Evolutionary conservation across 331 rosid species (phyloP).

Genomic region (Quercus phellos): DNA sequence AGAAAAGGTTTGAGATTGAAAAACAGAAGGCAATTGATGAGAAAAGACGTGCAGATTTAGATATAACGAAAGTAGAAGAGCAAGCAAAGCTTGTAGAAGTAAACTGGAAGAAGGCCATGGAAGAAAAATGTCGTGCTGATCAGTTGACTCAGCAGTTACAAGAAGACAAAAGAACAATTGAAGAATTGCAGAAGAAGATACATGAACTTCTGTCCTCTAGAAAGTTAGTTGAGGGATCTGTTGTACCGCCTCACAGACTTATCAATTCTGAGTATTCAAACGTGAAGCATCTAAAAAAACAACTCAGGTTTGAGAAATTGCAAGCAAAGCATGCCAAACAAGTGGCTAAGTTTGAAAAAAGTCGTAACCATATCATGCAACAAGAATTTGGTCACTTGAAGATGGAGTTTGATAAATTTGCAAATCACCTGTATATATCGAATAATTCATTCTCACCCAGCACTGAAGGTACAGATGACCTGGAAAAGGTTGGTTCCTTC

Average conservation of each 20-base stretch:
- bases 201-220: slow-evolving; percentile 35
- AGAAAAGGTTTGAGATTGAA: slow-evolving; percentile 43
- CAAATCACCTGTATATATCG: slow-evolving; percentile 52
- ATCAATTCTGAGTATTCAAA: slow-evolving; percentile 31
- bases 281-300: slow-evolving; percentile 54
- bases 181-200: slow-evolving; percentile 41
- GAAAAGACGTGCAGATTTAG: slow-evolving; percentile 39
- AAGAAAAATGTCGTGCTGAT: slow-evolving; percentile 52
- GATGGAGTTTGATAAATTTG: slow-evolving; percentile 50
- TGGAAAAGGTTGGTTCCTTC: slow-evolving; percentile 58
- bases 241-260: slow-evolving; percentile 23
- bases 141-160: slow-evolving; percentile 48
- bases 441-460: slow-evolving; percentile 37
- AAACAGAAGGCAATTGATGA: slow-evolving; percentile 36
- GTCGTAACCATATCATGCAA: slow-evolving; percentile 32
- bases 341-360: slow-evolving; percentile 58
- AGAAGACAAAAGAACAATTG: slow-evolving; percentile 37
- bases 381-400: slow-evolving; percentile 55
- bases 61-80: slow-evolving; percentile 35
- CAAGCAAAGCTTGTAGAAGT: slow-evolving; percentile 47
- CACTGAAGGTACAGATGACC: slow-evolving; percentile 33
- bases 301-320: slow-evolving; percentile 59
- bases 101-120: slow-evolving; percentile 50
- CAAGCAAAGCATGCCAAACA: slow-evolving; percentile 45
- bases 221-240: slow-evolving; percentile 37